Conservation (phyloP, 1,284 basidiomycete species). For the Ustanciosporium gigantosporum region DNA sequence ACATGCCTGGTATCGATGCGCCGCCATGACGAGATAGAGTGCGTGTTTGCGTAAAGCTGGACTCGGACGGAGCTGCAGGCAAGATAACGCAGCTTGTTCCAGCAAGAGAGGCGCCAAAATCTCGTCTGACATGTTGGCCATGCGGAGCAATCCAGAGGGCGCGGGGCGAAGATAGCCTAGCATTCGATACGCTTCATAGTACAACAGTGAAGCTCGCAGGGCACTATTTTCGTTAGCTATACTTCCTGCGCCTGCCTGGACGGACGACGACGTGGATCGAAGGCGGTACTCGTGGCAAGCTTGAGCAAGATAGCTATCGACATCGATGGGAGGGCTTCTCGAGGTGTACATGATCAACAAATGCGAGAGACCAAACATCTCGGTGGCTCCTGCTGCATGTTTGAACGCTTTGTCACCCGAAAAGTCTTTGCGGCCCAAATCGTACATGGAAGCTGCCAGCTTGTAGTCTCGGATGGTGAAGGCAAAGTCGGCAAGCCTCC, state of each 20-base stretch:
- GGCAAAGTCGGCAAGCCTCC: slow-evolving; percentile 89
- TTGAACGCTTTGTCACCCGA: slow-evolving; percentile 49
- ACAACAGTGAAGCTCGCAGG: slow-evolving; percentile 50
- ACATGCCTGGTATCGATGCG: slow-evolving; percentile 65
- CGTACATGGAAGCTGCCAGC: slow-evolving; percentile 82
- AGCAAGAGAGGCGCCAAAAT: slow-evolving; percentile 65
- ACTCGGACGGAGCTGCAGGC: slow-evolving; percentile 57
- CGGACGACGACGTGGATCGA: slow-evolving; percentile 5
- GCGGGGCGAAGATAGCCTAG: slow-evolving; percentile 33
- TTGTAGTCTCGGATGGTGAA: slow-evolving; percentile 89
- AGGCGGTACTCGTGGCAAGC: slow-evolving; percentile 31
- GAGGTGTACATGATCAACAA: slow-evolving; percentile 42
- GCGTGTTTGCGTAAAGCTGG: slow-evolving; percentile 63
- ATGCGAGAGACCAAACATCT: slow-evolving; percentile 55
- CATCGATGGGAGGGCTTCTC: slow-evolving; percentile 35
- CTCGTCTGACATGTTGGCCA: slow-evolving; percentile 62
- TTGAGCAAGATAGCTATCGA: slow-evolving; percentile 41
- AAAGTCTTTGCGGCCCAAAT: slow-evolving; percentile 68
- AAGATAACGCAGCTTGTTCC: slow-evolving; percentile 65
- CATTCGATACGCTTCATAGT: slow-evolving; percentile 46
- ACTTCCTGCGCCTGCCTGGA: neutral
- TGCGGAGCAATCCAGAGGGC: slow-evolving; percentile 41
- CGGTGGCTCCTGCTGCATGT: slow-evolving; percentile 52
- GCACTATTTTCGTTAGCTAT: slow-evolving; percentile 22
- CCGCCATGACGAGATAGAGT: slow-evolving; percentile 64